Conservation (phyloP, 202 grass and related monocot genomes). For the Panicum hallii region DNA sequence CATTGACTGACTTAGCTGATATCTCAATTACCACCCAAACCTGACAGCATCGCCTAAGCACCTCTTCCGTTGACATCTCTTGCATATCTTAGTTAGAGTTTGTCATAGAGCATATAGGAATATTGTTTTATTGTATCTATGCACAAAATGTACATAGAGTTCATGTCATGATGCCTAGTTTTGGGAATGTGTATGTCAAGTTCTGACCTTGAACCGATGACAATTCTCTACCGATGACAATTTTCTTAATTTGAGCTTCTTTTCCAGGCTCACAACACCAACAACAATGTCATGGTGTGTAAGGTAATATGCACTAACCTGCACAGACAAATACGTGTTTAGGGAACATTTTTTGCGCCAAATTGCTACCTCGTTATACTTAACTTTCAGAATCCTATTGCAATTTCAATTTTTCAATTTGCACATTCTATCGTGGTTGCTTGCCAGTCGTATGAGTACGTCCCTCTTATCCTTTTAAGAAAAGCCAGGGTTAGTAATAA, state of each 20-base stretch:
- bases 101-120: neutral
- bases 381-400: too few species aligned
- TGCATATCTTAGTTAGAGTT: conserved; percentile 37
- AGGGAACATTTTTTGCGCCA: too few species aligned
- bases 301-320: conserved; percentile 51
- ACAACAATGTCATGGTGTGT: conserved; percentile 45
- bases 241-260: conserved; percentile 57
- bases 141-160: neutral
- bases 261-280: conserved; percentile 56
- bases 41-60: conserved; percentile 48
- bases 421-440: too few species aligned
- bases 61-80: conserved; percentile 51
- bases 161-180: neutral
- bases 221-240: conserved; percentile 51
- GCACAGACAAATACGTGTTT: neutral
- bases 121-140: too few species aligned
- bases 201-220: conserved; percentile 65
- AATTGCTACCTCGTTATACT: too few species aligned
- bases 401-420: neutral
- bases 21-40: conserved; percentile 48
- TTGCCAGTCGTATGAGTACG: too few species aligned
- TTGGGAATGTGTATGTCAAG: neutral
- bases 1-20: neutral
- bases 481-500: too few species aligned
- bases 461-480: too few species aligned